Base-by-base conservation (phyloP, 768 basidiomycete genomes). In the Chalciporus sphaerocephalus region DNA sequence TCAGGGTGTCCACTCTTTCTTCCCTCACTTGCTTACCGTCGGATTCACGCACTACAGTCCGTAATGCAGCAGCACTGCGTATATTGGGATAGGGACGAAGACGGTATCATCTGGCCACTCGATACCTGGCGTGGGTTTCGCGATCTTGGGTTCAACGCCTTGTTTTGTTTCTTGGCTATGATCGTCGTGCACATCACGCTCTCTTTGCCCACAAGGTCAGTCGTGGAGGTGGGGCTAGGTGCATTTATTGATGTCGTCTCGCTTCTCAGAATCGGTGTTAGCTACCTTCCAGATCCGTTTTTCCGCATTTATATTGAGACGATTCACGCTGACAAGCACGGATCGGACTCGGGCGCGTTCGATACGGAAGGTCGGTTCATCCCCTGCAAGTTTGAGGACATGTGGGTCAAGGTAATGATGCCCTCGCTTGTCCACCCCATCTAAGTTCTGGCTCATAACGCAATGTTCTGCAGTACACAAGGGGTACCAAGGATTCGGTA, bases 21-120 rank as follows among this genome's bases (percentile, higher is more conserved):
- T 32, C 15, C 15, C 24, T n/a, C 24, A 25, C 30, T 32, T 9
- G 30, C 15, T n/a, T n/a, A n/a, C 5, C 2, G 15, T 32, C 13
- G 15, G 30, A 15, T 18, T 4, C 16, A 8, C 32, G 17, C 34
- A 12, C n/a, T 38, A 11, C 38, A 69, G 58, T 66, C 70, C 11
- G 70, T 70, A 27, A 58, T 72, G 45, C 69, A 74, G 47, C 69
- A 73, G 37, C 72, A 74, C 47, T 64, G 62, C 53, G 17, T 58
- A 20, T 74, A 70, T 50, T 74, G 71, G 61, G 73, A 74, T 42
- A 52, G 46, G 7, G 68, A 73, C 49, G 23, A 48, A 4, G 74
- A 76, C 42, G 71, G 72, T 2, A 46, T 74, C 36, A 69, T 76
- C 40, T 75, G 70, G 69, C 74, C 74, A 4, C 43, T 51, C 10